Percentiles rank a stretch among this genome's conserved stretches.
Evolutionary conservation across 345 rosid species (phyloP).

Genomic region (Moricandia moricandioides): DNA sequence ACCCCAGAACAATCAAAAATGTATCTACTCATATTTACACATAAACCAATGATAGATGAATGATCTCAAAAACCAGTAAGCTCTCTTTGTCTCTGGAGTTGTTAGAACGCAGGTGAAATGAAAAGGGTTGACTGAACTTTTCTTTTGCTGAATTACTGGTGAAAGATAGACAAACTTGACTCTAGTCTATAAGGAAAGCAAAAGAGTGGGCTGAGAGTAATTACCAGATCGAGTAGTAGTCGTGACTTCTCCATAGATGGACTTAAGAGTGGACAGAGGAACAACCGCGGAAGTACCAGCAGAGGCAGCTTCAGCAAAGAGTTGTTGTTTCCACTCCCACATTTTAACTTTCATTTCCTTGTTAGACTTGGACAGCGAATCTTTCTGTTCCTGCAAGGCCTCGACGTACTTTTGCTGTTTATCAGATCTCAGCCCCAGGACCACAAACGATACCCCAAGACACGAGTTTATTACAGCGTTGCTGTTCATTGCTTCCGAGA

Average conservation of each 20-base stretch:
- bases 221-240: neutral
- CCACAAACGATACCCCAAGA: slow-evolving; percentile 51
- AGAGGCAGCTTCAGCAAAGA: slow-evolving; percentile 64
- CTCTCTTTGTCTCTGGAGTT: neutral
- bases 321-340: slow-evolving; percentile 94
- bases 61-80: neutral
- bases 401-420: slow-evolving; percentile 60
- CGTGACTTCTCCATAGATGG: slow-evolving; percentile 72
- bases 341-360: slow-evolving; percentile 37
- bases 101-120: neutral
- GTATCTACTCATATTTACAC: neutral
- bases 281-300: slow-evolving; percentile 48
- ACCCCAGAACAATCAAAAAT: neutral
- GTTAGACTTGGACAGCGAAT: slow-evolving; percentile 37
- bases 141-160: neutral
- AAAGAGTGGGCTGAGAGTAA: neutral
- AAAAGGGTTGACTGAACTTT: neutral
- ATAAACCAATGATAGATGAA: neutral
- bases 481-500: slow-evolving; percentile 52
- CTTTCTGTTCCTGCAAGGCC: slow-evolving; percentile 56
- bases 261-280: slow-evolving; percentile 62
- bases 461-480: slow-evolving; percentile 57
- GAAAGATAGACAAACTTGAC: neutral
- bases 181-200: neutral
- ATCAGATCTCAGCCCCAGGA: slow-evolving; percentile 56